Base-by-base conservation (phyloP, 2,329 filamentous ascomycete genomes). In the Metarhizium rileyi region DNA sequence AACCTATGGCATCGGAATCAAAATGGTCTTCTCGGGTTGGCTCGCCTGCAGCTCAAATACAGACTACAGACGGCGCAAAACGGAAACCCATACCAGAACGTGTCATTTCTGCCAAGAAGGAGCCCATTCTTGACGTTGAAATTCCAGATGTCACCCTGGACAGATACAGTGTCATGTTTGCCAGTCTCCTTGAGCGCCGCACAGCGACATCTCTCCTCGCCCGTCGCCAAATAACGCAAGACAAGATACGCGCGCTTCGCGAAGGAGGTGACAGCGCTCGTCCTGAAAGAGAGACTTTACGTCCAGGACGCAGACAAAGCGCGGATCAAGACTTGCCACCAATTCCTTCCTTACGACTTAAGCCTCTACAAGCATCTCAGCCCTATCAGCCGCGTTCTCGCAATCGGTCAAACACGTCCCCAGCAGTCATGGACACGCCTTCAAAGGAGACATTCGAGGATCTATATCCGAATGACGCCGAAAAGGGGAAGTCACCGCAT, bases 161-260 rank as follows among this genome's bases (percentile, higher is more conserved):
- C 63, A 76, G 91, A 45, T 97, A 95, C 58, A 95, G 90, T 58
- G 79, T 96, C 56, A 96, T 96, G 90, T 96, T 97, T 61, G 81
- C 84, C 49, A 79, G 78, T 35, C 73, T 96, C 6, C 70, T 95
- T 25, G 77, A 80, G 53, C 64, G 65, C 7, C 64, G 66, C 36
- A 58, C 55, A 6, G 51, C 59, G 16, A 57, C 64, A 5, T 61
- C 63, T 1, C 67, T 83, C 7, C 66, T 83, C 25, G 73, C 73
- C 23, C 73, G 79, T 50, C 72, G 80, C 40, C 80, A 84, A 55
- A 78, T 77, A 7, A 80, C 76, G 0, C 61, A 83, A 12, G 73
- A 80, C 48, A 78, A 73, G 50, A 66, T 86, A 1, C 27, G 23
- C 9, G 45, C 44, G 7, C 41, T 43, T 4, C 12, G 16, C 26